These are phyloP conservation scores for Sporothrix phasma DNA, from an alignment of 2,329 filamentous ascomycete species.

Conservation along the genomic window DNA sequence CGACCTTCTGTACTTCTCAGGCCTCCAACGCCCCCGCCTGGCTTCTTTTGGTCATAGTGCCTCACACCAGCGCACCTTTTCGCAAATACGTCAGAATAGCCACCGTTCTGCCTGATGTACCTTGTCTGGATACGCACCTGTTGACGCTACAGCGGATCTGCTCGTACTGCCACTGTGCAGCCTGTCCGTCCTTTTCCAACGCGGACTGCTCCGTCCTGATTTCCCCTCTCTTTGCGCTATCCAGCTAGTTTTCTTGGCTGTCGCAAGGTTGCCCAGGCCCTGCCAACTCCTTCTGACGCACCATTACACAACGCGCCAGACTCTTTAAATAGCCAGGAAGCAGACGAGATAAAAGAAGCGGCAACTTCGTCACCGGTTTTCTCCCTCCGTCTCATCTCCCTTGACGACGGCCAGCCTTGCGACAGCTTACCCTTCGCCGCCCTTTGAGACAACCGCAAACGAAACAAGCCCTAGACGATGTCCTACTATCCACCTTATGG, in stretches of 20 bases:
- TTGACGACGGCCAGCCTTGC: not conserved
- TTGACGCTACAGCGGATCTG: not conserved
- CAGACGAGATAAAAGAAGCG: not conserved
- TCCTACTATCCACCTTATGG: slow-evolving; percentile 31
- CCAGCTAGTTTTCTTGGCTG: not conserved
- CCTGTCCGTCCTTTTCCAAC: too few species aligned
- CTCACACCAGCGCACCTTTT: too few species aligned
- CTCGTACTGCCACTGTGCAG: not conserved
- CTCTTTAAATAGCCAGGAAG: not conserved
- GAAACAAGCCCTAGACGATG: slow-evolving; percentile 22
- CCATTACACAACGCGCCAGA: not conserved
- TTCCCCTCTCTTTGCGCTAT: not conserved
- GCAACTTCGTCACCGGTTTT: not conserved
- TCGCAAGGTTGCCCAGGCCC: not conserved
- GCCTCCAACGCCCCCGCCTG: slow-evolving; percentile 7
- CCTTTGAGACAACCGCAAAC: too few species aligned
- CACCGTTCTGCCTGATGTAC: not conserved
- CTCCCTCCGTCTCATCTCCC: not conserved
- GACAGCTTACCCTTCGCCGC: not conserved
- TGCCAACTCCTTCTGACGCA: not conserved
- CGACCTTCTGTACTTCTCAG: not conserved
- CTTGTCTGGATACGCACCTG: not conserved
- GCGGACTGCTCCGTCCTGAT: not conserved
- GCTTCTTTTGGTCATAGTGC: too few species aligned
- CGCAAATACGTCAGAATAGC: not conserved